Percentiles rank a stretch among this genome's conserved stretches.
phyloP scores from a whole-genome alignment of 2,329 filamentous ascomycete genomes.

The Aspergillus alliaceus region DNA sequence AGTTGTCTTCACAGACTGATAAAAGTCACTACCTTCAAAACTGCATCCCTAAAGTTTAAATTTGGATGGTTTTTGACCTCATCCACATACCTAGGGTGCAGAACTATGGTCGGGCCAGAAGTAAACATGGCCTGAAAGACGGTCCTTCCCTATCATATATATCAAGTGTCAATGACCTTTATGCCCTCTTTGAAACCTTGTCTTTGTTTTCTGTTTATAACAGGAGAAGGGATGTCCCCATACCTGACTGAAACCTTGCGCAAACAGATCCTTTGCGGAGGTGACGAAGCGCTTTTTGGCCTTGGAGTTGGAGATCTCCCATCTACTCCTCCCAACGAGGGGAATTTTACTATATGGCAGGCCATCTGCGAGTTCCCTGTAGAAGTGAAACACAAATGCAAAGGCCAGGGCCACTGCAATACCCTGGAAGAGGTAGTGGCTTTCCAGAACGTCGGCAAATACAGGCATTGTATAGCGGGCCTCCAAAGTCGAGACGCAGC shows the following conservation, averaged over 20 bases:
- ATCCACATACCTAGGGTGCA: conserved; percentile 32
- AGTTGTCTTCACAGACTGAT: neutral
- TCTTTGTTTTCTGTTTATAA: neutral
- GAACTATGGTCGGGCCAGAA: conserved; percentile 24
- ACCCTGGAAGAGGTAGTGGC: conserved; percentile 22
- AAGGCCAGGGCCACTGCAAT: conserved; percentile 19
- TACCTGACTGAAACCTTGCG: conserved; percentile 31
- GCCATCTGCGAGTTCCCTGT: conserved; percentile 26
- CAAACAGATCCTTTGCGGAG: conserved; percentile 24
- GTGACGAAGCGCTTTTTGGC: conserved; percentile 27
- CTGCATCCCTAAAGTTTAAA: conserved; percentile 26
- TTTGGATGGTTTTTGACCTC: conserved; percentile 35
- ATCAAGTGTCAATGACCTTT: neutral
- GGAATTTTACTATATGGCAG: conserved; percentile 29
- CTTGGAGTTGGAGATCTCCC: conserved; percentile 33
- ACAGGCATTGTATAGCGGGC: conserved; percentile 21
- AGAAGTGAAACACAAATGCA: conserved; percentile 23
- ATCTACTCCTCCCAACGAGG: conserved; percentile 27
- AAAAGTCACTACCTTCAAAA: conserved; percentile 16
- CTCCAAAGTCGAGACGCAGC: too few species aligned
- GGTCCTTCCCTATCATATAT: conserved; percentile 22
- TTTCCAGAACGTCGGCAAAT: conserved; percentile 22
- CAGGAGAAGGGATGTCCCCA: neutral
- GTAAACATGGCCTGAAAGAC: conserved; percentile 30
- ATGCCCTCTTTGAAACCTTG: neutral